Base-by-base conservation (phyloP, 2,329 filamentous ascomycete species). In the Lecanicillium sp. region DNA sequence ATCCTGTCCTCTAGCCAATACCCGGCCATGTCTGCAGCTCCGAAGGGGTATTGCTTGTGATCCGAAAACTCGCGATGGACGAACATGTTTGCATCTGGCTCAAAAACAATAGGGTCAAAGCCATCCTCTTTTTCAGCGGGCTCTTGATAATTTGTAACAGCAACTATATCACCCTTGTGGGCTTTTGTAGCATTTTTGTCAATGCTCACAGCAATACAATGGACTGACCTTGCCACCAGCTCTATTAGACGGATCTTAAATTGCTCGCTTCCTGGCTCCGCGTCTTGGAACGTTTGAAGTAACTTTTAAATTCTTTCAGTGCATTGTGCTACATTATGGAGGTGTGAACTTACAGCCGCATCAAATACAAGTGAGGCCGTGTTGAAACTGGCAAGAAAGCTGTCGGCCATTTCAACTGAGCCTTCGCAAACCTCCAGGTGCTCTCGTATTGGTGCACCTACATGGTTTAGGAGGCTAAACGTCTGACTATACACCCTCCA, bases 1-100 rank as follows among this genome's bases (percentile, higher is more conserved):
- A 57, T 51, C 20, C 50, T 44, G 9, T 42, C 42, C 38, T 57
- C 53, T 8, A 51, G 53, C 55, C 50, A 57, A 37, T 54, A 57
- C 9, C 48, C 55, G 12, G 46, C 48, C 13, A 49, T 29, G 40
- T 51, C 47, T 13, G 47, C 44, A 22, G 46, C 11, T 8, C 48
- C 47, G 31, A 43, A 37, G 6, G 49, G 47, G 32, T 59, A 62
- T 19, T 55, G 52, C 7, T 56, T 45, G 28, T 48, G 40, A 29
- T 52, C 41, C 2, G 4, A 6, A 36, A 58, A 40, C 4, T 11
- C 1, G 5, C 4, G 1, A 17, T 40, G 38, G 13, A 12, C 31
- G 17, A 36, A 40, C 3, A 33, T 32, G 13, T 18, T 22, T 12
- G 17, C 28, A 14, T 9, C 19, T 4, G 38, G 38, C 22, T 6